Evolutionary conservation across 257 asterid species (phyloP), one percentile per base, ranked within the genome.

Genomic region (Eustoma russellianum): DNA sequence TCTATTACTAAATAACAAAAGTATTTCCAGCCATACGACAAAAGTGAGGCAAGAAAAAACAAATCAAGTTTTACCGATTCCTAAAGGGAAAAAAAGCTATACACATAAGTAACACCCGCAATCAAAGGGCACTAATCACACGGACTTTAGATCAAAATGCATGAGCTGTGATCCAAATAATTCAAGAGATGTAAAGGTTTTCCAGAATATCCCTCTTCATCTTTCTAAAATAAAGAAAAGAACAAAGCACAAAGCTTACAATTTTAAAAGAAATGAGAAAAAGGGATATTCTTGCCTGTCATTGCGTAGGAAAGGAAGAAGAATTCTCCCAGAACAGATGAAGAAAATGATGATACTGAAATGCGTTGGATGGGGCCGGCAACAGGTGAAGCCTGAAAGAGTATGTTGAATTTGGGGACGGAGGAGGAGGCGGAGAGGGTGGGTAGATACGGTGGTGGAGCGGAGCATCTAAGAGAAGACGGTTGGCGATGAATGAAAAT

Each of bases 61-160:
- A 67, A 57, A 56, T 24, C 44, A 16, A 6, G 46, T 12, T 50
- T 47, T 48, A 55, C 69, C 59, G 56, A 52, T 62, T 50, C 50
- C 57, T 35, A 68, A 67, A 71, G 72, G 65, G 67, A 61, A 77
- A 61, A 77, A 38, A 4, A 11, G 43, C 43, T 38, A 7, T 2
- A 8, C 2, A 38, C 43, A 7, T 9, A 10, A 72, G 73, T 72
- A 79, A 57, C 77, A 48, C 70, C 85, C 93, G 81, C 90, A 85
- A 84, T 88, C 75, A 82, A 78, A 76, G 91, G 91, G 70, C 28
- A 66, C 61, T 17, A 53, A 38, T 68, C 57, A 50, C 70, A 70
- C 59, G 65, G 63, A 56, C 53, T 55, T 56, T 62, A 62, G 67
- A 54, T 33, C 43, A 38, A 38, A 55, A 69, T 51, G 59, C 43